Conservation (phyloP, 768 basidiomycete genomes). For the Melanogaster broomeanus region DNA sequence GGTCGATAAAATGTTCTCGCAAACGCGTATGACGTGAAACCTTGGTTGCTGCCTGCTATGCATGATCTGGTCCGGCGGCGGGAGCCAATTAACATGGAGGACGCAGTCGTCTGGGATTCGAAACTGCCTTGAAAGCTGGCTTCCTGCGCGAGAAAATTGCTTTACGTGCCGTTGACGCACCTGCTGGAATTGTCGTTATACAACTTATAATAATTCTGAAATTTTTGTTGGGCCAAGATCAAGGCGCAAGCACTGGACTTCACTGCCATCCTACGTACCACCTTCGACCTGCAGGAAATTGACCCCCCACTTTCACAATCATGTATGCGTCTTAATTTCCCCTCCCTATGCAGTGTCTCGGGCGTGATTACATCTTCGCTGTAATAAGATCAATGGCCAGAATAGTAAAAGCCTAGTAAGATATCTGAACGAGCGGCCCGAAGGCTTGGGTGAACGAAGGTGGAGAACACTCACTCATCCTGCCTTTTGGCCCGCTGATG, state of each 20-base stretch:
- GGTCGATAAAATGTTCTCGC: conserved; percentile 35
- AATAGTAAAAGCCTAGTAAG: too few species aligned
- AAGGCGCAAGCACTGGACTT: neutral
- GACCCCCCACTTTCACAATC: too few species aligned
- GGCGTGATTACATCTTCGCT: too few species aligned
- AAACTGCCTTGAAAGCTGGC: conserved; percentile 11
- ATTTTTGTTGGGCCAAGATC: neutral
- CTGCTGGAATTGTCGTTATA: too few species aligned
- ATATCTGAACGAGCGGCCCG: too few species aligned
- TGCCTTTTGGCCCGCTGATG: too few species aligned
- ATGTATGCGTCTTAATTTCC: too few species aligned
- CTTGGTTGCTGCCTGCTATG: conserved; percentile 40
- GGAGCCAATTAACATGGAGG: conserved; percentile 15
- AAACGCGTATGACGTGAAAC: conserved; percentile 24
- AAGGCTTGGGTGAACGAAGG: too few species aligned
- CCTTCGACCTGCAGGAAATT: too few species aligned
- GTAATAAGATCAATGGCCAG: too few species aligned
- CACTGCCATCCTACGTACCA: neutral
- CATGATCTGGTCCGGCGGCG: conserved; percentile 25
- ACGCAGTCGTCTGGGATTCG: conserved; percentile 31
- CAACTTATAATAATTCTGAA: too few species aligned
- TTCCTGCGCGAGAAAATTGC: conserved; percentile 9
- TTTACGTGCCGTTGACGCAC: neutral
- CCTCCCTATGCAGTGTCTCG: too few species aligned
- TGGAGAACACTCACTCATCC: neutral